A percentile compares a stretch with the other conserved stretches of the same genome.
phyloP scores from a whole-genome alignment of 2,329 filamentous ascomycete genomes.

The Leptosphaerulina australis region DNA sequence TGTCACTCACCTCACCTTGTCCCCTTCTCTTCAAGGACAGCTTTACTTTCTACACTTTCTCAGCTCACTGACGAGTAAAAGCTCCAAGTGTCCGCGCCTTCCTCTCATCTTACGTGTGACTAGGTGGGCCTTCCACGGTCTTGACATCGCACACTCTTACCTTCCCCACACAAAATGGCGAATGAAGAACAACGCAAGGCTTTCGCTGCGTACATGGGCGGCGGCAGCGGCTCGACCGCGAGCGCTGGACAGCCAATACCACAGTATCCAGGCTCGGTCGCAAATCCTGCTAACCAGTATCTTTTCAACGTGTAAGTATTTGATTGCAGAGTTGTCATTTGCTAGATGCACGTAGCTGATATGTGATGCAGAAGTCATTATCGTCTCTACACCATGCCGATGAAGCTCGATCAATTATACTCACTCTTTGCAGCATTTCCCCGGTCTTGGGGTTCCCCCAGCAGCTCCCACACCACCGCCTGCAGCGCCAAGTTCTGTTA shows the following conservation, averaged over 20 bases:
- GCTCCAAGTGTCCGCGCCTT: constrained; percentile 3
- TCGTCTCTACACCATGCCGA: not conserved
- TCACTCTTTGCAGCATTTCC: constrained; percentile 29
- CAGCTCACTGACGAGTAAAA: not conserved
- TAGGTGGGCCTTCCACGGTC: constrained; percentile 19
- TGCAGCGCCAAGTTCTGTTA: constrained; percentile 27
- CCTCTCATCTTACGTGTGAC: constrained; percentile 1
- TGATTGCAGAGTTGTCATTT: not conserved
- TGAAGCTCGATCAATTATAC: constrained; percentile 4
- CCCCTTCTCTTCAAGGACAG: not conserved
- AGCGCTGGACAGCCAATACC: constrained; percentile 24
- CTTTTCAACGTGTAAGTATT: constrained; percentile 38
- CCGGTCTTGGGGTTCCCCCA: constrained; percentile 29
- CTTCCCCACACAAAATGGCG: constrained; percentile 32
- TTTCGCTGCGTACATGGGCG: constrained; percentile 42
- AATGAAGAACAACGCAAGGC: constrained; percentile 41
- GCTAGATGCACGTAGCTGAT: constrained; percentile 12
- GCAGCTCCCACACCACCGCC: constrained; percentile 38
- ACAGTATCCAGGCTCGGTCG: constrained; percentile 27
- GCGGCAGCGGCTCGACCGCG: constrained; percentile 13
- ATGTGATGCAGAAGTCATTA: constrained; percentile 14
- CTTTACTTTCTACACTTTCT: not conserved
- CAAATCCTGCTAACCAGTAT: constrained; percentile 28
- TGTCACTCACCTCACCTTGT: not conserved
- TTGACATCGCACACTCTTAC: constrained; percentile 15